Base-by-base conservation (phyloP, 331 rosid genomes). In the Quercus lobata region DNA sequence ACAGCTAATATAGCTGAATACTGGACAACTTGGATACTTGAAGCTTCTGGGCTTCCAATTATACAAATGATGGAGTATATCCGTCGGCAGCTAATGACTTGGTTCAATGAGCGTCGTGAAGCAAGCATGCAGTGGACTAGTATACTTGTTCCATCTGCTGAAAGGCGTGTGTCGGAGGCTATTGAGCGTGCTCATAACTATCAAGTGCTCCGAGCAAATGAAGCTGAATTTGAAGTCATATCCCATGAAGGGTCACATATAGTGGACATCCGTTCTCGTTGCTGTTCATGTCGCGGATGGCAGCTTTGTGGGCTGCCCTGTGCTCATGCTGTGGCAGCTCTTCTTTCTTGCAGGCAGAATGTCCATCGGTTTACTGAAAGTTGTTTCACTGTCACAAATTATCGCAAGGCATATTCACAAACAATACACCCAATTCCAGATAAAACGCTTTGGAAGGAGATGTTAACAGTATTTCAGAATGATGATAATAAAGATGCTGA, bases 341-440 rank as follows among this genome's bases (percentile, higher is more conserved):
- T 87, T 22, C 84, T 84, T 9, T 87, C 87, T 2, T 87, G 93
- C 76, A 76, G 88, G 65, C 93, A 89, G 76, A 84, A 83, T 63
- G 91, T 87, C 61, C 81, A 87, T 73, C 86, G 90, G 52, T 89
- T 85, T 75, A 85, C 91, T 12, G 93, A 89, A 69, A 85, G 86
- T 29, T 89, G 74, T 65, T 89, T 87, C 87, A 87, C 91, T 4
- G 88, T 87, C 49, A 85, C 93, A 60, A 83, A 71, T 24, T 89
- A 87, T 82, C 81, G 93, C 18, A 89, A 87, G 73, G 82, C 93
- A 72, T 89, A 89, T 69, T 87, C 90, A 12, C 72, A 83, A 80
- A 87, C 91, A 5, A 87, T 89, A 72, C 90, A 89, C 80, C 93
- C 91, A 0, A 80, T 89, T 52, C 91, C 90, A 12, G 93, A 89